Evolutionary conservation across 2,329 filamentous ascomycete species (phyloP).

Genomic region (Exophiala xenobiotica): DNA sequence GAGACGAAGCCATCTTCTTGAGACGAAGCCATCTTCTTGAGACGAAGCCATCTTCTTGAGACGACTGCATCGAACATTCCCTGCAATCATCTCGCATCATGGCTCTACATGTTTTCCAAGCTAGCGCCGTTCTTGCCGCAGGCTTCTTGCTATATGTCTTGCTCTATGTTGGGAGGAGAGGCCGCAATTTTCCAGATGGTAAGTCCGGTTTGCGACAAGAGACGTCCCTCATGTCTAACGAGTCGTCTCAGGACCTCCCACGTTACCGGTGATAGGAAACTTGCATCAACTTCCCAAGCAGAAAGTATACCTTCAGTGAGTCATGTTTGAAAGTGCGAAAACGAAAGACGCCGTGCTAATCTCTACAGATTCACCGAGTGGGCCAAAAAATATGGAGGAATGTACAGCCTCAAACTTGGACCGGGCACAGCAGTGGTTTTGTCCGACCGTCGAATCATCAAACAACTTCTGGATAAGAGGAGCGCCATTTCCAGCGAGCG

Average conservation of each 20-base stretch:
- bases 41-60: not conserved
- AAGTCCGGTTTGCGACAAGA: not conserved
- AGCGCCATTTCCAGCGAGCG: conserved; percentile 45
- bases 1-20: too few relatives aligned
- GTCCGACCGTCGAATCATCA: conserved; percentile 41
- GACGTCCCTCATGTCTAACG: not conserved
- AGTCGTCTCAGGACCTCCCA: conserved; percentile 38
- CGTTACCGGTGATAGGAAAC: conserved; percentile 50
- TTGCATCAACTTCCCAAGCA: conserved; percentile 42
- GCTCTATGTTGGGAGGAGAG: conserved; percentile 10
- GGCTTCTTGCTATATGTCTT: conserved; percentile 5
- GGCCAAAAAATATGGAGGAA: conserved; percentile 43
- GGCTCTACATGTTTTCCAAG: not conserved
- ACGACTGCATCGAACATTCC: not conserved
- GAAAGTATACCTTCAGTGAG: conserved; percentile 33
- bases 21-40: too few relatives aligned
- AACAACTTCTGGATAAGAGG: conserved; percentile 47
- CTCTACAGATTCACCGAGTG: conserved; percentile 43
- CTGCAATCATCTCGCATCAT: conserved; percentile 1
- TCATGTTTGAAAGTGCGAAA: too few relatives aligned
- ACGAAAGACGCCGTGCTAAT: not conserved
- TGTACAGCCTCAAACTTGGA: conserved; percentile 46
- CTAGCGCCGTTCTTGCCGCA: conserved; percentile 2
- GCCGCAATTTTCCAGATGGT: conserved; percentile 12
- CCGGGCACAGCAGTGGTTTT: conserved; percentile 42